Base-by-base conservation (phyloP, 2,329 filamentous ascomycete species). In the Apiospora saccharicola region DNA sequence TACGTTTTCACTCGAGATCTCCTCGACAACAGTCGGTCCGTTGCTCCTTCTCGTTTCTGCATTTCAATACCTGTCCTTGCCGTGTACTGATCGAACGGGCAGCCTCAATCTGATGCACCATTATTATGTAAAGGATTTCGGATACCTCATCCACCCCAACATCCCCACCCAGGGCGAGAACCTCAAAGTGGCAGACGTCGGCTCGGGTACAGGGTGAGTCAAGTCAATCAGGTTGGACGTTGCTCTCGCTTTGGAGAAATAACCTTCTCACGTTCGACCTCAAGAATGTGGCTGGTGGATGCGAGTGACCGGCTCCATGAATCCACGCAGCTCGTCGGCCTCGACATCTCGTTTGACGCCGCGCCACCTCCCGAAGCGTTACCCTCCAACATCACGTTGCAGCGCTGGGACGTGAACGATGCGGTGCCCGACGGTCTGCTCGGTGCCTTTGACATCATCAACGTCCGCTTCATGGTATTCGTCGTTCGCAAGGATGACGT, bases 281-380 rank as follows among this genome's bases (percentile, higher is more conserved):
- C 6, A n/a, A 61, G 73, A 24, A 68, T 70, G 24, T 75, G 72
- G 72, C 70, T 75, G 12, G 7, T 46, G 8, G 72, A 74, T 71
- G 68, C 72, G 4, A 37, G 69, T 13, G 72, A 73, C 3, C 37
- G 13, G 3, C 47, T 75, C 12, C n/a, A 71, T 47, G 49, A 71
- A 30, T 73, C 75, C 22, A 70, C 75, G 13, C 70, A 72, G 14
- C 68, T 78, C 1, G 71, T 74, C n/a, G 75, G 75, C 4, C 71
- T 79, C 2, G 76, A 79, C 47, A 75, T 79, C 57, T 78, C 77
- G 3, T 72, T 77, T 47, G 68, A 75, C 24, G 75, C 75, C 1
- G 72, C 74, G 24, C 77, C 74, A 7, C 74, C 76, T 3, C 67
- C 19, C 2, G 70, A 74, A 7, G 71, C 57, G 26, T 64, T 78